Percentiles rank a stretch among this genome's conserved stretches.
Evolutionary conservation across 2,329 filamentous ascomycete genomes (phyloP).

Genomic region (Aspergillus sp.): DNA sequence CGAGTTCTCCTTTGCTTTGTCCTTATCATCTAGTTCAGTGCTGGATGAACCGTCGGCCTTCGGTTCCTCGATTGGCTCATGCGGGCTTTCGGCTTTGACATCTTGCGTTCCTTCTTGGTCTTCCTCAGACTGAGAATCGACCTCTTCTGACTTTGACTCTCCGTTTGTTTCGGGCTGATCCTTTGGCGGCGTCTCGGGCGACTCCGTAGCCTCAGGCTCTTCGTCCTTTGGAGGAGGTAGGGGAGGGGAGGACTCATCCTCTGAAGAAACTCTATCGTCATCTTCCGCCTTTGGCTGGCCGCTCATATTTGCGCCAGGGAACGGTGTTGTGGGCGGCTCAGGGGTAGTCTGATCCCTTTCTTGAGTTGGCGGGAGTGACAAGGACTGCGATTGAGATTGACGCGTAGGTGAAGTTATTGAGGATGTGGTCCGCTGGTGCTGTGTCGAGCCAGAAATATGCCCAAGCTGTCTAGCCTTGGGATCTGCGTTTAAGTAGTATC

Average conservation of each 20-base stretch:
- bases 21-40: slow-evolving; percentile 25
- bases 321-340: slow-evolving; percentile 40
- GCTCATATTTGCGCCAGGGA: slow-evolving; percentile 37
- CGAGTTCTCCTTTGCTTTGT: slow-evolving; percentile 35
- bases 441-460: slow-evolving; percentile 38
- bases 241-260: slow-evolving; percentile 29
- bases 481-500: slow-evolving; percentile 93
- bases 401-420: slow-evolving; percentile 30
- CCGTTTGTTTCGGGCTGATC: slow-evolving; percentile 5
- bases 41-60: slow-evolving; percentile 27
- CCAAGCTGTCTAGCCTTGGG: slow-evolving; percentile 62
- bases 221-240: slow-evolving; percentile 37
- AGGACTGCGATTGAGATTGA: slow-evolving; percentile 26
- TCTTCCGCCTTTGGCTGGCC: slow-evolving; percentile 33
- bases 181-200: background rate
- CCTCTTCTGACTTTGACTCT: slow-evolving; percentile 12
- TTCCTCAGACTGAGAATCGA: slow-evolving; percentile 14
- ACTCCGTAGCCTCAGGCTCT: slow-evolving; percentile 20
- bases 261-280: slow-evolving; percentile 31
- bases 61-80: slow-evolving; percentile 25
- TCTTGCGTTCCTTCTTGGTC: slow-evolving; percentile 17
- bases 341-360: slow-evolving; percentile 29
- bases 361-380: slow-evolving; percentile 30
- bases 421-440: slow-evolving; percentile 41
- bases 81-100: slow-evolving; percentile 16